phyloP scores from a whole-genome alignment of 768 basidiomycete genomes.

The Bullera alba region DNA sequence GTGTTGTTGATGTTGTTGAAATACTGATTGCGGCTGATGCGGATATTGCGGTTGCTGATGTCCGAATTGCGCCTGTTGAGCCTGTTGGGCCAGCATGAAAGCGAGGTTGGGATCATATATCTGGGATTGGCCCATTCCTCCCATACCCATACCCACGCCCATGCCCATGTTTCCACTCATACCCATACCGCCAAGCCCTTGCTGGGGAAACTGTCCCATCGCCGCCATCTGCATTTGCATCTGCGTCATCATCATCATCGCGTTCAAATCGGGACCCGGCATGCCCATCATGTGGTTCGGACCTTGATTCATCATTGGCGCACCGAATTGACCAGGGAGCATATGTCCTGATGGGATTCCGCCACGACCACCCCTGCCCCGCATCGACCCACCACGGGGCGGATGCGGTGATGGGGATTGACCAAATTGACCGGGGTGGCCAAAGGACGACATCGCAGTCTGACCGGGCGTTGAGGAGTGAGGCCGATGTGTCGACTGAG shows the following conservation, averaged over 20 bases:
- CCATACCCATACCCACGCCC: slow-evolving; percentile 15
- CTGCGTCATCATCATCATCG: slow-evolving; percentile 22
- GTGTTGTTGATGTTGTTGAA: too few species aligned
- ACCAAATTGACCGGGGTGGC: too few species aligned
- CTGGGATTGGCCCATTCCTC: neutral
- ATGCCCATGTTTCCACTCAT: slow-evolving; percentile 11
- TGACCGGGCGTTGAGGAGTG: too few species aligned
- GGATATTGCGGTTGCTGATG: neutral
- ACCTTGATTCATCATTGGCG: too few species aligned
- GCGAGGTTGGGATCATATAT: neutral
- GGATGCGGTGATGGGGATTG: too few species aligned
- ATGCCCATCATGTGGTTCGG: too few species aligned
- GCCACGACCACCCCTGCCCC: slow-evolving; percentile 12
- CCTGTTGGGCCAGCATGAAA: neutral
- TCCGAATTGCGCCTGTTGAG: neutral
- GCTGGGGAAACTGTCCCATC: slow-evolving; percentile 7
- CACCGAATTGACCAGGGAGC: too few species aligned
- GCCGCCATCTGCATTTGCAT: slow-evolving; percentile 22
- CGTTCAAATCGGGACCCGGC: slow-evolving; percentile 7
- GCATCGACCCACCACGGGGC: slow-evolving; percentile 15
- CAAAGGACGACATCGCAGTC: too few species aligned
- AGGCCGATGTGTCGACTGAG: too few species aligned
- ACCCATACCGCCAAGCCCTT: neutral
- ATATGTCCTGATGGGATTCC: neutral
- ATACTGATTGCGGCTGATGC: neutral